Evolutionary conservation across 306 rosid species (phyloP).

Genomic region (Cyclanthera cordifolia): DNA sequence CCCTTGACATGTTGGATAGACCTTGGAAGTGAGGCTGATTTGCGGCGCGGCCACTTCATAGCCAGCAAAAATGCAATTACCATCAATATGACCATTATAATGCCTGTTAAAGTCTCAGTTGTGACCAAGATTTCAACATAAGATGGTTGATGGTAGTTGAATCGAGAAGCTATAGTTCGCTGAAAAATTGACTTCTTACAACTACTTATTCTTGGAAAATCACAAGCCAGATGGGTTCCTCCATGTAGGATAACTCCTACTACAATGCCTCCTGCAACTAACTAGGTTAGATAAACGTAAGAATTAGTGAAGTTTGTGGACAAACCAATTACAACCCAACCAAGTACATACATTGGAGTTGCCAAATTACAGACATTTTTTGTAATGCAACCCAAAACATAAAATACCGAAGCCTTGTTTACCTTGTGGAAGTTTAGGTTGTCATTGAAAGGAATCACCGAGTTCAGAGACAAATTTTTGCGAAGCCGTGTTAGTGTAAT

Average conservation of each 20-base stretch:
- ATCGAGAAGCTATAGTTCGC: conserved; percentile 47
- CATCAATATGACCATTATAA: conserved; percentile 61
- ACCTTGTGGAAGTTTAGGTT: conserved; percentile 79
- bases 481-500: conserved; percentile 72
- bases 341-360: not conserved
- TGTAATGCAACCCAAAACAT: not conserved
- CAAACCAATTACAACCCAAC: not conserved
- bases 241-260: conserved; percentile 79
- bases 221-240: conserved; percentile 81
- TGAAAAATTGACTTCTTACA: conserved; percentile 39
- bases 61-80: conserved; percentile 61
- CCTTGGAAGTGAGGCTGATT: conserved; percentile 39
- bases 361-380: not conserved
- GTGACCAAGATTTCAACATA: conserved; percentile 53
- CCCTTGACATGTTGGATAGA: conserved; percentile 57
- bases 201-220: conserved; percentile 67
- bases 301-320: conserved; percentile 9
- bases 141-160: conserved; percentile 63
- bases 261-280: conserved; percentile 71
- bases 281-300: conserved; percentile 24
- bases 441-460: conserved; percentile 60
- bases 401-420: not conserved
- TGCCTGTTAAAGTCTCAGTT: conserved; percentile 55
- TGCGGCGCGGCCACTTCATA: conserved; percentile 77
- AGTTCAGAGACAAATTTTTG: conserved; percentile 30